Evolutionary conservation across 495 filamentous ascomycete species (phyloP).

Genomic region (Polyplosphaeria fusca): DNA sequence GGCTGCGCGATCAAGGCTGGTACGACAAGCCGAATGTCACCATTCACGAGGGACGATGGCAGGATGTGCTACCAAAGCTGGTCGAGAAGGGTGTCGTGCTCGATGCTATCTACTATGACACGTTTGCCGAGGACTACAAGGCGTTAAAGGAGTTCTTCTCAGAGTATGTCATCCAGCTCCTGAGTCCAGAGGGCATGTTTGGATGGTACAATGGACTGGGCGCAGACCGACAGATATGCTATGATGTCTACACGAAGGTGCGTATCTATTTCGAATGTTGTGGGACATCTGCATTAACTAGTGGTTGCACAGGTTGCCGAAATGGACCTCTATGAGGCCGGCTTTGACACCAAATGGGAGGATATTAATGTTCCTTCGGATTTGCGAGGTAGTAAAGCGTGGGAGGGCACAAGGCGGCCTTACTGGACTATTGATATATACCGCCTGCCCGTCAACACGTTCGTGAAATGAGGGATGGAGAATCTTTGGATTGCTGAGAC

Average conservation of each 20-base stretch:
- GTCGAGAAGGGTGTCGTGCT: constrained; percentile 62
- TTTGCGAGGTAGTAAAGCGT: constrained; percentile 56
- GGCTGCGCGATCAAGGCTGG: constrained; percentile 60
- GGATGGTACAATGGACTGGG: constrained; percentile 95
- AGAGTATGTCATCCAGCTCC: constrained; percentile 69
- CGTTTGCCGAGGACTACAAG: constrained; percentile 81
- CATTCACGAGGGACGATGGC: constrained; percentile 72
- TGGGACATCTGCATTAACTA: neutral
- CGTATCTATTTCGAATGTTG: neutral
- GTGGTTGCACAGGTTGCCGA: constrained; percentile 60
- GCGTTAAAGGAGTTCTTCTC: constrained; percentile 78
- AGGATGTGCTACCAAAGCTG: constrained; percentile 67
- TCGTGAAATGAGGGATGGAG: no score
- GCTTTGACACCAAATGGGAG: constrained; percentile 84
- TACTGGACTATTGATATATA: constrained; percentile 87
- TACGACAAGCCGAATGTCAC: constrained; percentile 54
- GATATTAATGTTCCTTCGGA: constrained; percentile 64
- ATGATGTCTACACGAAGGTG: constrained; percentile 87
- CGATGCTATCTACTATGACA: constrained; percentile 91
- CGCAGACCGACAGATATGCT: constrained; percentile 85
- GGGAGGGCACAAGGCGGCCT: constrained; percentile 77
- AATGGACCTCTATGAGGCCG: constrained; percentile 88
- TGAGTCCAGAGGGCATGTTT: constrained; percentile 68
- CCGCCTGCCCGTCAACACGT: constrained; percentile 52
- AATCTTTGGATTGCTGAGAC: no score